A percentile compares a stretch with the other conserved stretches of the same genome.
These are phyloP conservation scores for Dendrobium nobile DNA, from an alignment of 106 monocot genomes.

Conservation along the genomic window DNA sequence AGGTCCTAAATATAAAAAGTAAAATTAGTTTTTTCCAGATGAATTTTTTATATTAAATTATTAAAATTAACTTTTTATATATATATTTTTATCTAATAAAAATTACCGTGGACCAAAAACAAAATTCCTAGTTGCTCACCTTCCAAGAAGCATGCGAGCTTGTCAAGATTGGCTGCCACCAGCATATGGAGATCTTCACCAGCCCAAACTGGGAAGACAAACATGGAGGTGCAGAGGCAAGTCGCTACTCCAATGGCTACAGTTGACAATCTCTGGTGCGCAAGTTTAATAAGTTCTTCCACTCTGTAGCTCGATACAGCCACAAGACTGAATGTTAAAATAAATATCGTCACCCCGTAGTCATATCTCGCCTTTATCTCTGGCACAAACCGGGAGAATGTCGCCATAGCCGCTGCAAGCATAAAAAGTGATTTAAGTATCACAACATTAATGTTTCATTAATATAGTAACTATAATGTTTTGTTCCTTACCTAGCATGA, in stretches of 20 bases:
- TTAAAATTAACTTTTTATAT: too few relatives aligned
- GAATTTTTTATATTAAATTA: too few relatives aligned
- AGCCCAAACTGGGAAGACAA: conserved; percentile 62
- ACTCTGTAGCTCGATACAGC: conserved; percentile 64
- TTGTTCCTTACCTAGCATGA: conserved; percentile 30
- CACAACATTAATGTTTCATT: too few relatives aligned
- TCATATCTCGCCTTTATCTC: conserved; percentile 68
- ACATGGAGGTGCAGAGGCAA: conserved; percentile 38
- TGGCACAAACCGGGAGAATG: conserved; percentile 64
- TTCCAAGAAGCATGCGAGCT: conserved; percentile 55
- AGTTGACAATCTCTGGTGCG: conserved; percentile 52
- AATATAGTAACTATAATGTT: not conserved
- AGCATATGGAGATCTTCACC: conserved; percentile 55
- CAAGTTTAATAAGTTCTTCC: conserved; percentile 42
- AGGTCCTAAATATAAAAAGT: not conserved
- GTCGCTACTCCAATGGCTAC: conserved; percentile 48
- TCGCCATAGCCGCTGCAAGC: conserved; percentile 33
- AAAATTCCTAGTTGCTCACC: conserved; percentile 15
- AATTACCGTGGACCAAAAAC: not conserved
- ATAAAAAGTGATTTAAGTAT: not conserved
- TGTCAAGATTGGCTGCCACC: conserved; percentile 38
- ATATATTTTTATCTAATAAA: too few relatives aligned
- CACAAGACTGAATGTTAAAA: conserved; percentile 69
- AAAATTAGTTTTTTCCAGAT: not conserved
- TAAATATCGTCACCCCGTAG: conserved; percentile 75